These are phyloP conservation scores for Tuber borchii DNA, from an alignment of 495 filamentous ascomycete species.

Conservation along the genomic window DNA sequence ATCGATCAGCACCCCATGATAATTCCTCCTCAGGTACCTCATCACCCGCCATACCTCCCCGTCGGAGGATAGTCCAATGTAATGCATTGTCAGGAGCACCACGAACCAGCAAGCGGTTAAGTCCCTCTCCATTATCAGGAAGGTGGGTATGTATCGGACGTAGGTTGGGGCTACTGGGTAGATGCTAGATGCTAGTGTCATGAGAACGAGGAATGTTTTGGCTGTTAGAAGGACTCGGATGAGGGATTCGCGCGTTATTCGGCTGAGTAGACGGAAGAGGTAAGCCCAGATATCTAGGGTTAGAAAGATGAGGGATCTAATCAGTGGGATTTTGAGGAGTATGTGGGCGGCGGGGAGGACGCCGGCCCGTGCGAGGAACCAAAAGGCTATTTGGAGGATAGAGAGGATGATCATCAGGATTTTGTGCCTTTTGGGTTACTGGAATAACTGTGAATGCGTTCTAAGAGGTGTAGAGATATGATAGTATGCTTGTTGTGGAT, in stretches of 20 bases:
- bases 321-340: neutral
- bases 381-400: neutral
- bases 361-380: neutral
- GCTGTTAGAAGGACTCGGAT: neutral
- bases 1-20: neutral
- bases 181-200: neutral
- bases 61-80: neutral
- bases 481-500: neutral
- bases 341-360: neutral
- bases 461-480: neutral
- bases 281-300: neutral
- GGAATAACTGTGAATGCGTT: neutral
- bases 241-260: neutral
- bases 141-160: neutral
- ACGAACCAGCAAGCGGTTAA: neutral
- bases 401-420: neutral
- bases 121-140: neutral
- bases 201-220: neutral
- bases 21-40: neutral
- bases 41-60: neutral
- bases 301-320: neutral
- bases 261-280: neutral
- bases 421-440: neutral
- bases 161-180: neutral
- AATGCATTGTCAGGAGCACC: neutral